Conservation (phyloP, 1,284 basidiomycete species). For the Phellopilus nigrolimitatus region DNA sequence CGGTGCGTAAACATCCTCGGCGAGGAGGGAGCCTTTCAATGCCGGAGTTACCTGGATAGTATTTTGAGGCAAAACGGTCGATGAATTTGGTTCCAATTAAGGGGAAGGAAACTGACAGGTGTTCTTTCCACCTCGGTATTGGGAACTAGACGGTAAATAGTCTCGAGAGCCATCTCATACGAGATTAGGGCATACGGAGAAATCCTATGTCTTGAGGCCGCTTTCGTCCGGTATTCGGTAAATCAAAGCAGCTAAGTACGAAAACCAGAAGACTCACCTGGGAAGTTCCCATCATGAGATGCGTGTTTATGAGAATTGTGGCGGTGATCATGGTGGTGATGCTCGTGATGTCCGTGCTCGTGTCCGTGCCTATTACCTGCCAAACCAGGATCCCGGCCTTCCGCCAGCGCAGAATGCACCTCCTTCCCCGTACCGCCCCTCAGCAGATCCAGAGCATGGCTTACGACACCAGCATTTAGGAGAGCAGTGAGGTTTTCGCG, state of each 20-base stretch:
- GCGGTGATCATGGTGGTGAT: conserved; percentile 38
- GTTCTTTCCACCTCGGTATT: conserved; percentile 37
- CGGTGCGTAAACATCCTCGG: conserved; percentile 66
- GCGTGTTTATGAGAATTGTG: conserved; percentile 33
- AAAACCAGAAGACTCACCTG: conserved; percentile 4
- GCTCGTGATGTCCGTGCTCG: conserved; percentile 27
- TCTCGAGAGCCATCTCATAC: conserved; percentile 57
- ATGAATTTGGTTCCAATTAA: background rate
- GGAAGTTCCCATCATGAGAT: background rate
- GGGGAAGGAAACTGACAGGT: conserved; percentile 30
- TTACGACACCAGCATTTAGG: conserved; percentile 46
- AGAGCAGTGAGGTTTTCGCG: conserved; percentile 70
- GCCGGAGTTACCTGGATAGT: conserved; percentile 44
- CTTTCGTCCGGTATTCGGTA: conserved; percentile 39
- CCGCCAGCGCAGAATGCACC: conserved; percentile 46
- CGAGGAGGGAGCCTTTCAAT: conserved; percentile 66
- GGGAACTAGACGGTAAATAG: conserved; percentile 49
- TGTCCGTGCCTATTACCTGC: conserved; percentile 23
- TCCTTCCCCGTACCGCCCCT: conserved; percentile 60
- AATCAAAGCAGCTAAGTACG: conserved; percentile 15
- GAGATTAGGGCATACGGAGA: conserved; percentile 76
- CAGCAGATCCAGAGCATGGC: conserved; percentile 74
- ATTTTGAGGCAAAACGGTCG: background rate
- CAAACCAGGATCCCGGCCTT: conserved; percentile 19
- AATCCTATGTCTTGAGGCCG: conserved; percentile 59